A percentile compares a stretch with the other conserved stretches of the same genome.
phyloP scores from a whole-genome alignment of 2,329 filamentous ascomycete genomes.

The Fusarium graminum region DNA sequence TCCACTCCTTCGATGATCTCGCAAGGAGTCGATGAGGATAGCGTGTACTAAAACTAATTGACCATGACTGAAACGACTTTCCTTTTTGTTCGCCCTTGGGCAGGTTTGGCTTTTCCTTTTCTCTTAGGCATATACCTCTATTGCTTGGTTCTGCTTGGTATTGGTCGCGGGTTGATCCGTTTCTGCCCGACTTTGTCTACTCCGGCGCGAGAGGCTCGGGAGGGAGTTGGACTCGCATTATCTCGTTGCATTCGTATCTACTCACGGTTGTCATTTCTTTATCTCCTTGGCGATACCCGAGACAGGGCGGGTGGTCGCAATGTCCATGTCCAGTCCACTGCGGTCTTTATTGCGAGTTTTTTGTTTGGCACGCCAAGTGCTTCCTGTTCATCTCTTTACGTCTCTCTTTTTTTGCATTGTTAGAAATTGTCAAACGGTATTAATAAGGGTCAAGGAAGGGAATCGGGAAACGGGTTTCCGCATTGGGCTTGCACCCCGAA shows the following conservation, averaged over 20 bases:
- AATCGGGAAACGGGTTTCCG: conserved; percentile 47
- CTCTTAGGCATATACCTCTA: conserved; percentile 53
- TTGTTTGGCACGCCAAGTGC: conserved; percentile 37
- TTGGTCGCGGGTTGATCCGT: conserved; percentile 40
- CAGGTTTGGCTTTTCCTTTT: conserved; percentile 45
- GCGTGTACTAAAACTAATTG: conserved; percentile 72
- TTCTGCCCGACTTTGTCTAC: conserved; percentile 46
- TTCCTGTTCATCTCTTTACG: conserved; percentile 26
- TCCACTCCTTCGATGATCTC: conserved; percentile 80
- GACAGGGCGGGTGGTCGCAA: conserved; percentile 54
- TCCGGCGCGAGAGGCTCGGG: conserved; percentile 47
- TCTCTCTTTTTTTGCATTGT: conserved; percentile 41
- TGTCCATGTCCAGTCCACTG: conserved; percentile 42
- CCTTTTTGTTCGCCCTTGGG: conserved; percentile 55
- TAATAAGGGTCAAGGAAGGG: conserved; percentile 49
- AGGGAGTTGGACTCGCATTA: conserved; percentile 49
- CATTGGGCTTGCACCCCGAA: conserved; percentile 47
- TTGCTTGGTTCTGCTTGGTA: conserved; percentile 50
- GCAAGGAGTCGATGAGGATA: conserved; percentile 77
- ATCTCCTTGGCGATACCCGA: conserved; percentile 54
- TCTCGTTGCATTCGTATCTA: conserved; percentile 47
- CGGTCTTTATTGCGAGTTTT: conserved; percentile 36
- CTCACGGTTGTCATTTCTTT: conserved; percentile 44
- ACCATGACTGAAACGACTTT: conserved; percentile 66
- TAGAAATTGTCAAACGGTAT: conserved; percentile 47